Conservation (phyloP, 768 basidiomycete genomes). For the Podaxis sp. region DNA sequence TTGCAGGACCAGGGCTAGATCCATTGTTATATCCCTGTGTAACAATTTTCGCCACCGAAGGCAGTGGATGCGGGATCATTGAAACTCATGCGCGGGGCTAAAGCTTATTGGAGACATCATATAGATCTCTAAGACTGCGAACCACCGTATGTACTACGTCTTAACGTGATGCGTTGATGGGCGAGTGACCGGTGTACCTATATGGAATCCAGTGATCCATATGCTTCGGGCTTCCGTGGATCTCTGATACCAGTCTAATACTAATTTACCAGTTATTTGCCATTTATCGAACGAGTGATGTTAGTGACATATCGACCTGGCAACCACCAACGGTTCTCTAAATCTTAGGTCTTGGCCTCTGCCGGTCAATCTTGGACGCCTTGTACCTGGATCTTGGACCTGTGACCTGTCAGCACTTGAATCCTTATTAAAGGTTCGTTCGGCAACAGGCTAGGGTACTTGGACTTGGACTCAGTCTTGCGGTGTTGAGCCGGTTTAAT, state of each 20-base stretch:
- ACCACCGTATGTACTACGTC: background rate
- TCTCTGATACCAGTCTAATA: slow-evolving; percentile 2
- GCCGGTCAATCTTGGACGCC: background rate
- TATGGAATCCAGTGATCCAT: background rate
- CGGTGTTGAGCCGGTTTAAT: too few relatives aligned
- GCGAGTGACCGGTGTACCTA: background rate
- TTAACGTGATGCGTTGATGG: slow-evolving; percentile 1
- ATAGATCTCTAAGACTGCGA: slow-evolving; percentile 5
- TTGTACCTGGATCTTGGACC: background rate
- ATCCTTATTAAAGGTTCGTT: background rate
- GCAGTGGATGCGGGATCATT: background rate
- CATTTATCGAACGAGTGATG: background rate
- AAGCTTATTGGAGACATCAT: slow-evolving; percentile 13
- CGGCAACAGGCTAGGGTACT: too few relatives aligned
- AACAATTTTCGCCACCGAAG: background rate
- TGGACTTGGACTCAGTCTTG: too few relatives aligned
- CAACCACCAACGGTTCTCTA: background rate
- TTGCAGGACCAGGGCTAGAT: slow-evolving; percentile 1
- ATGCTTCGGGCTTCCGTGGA: slow-evolving; percentile 6
- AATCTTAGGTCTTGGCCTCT: background rate
- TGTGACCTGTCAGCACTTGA: background rate
- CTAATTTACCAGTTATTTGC: background rate
- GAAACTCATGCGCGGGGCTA: slow-evolving; percentile 1
- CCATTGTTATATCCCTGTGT: background rate
- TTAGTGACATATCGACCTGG: background rate